These are phyloP conservation scores for Monosporozyma aquatica DNA, from an alignment of 805 yeast genomes.

Conservation along the genomic window DNA sequence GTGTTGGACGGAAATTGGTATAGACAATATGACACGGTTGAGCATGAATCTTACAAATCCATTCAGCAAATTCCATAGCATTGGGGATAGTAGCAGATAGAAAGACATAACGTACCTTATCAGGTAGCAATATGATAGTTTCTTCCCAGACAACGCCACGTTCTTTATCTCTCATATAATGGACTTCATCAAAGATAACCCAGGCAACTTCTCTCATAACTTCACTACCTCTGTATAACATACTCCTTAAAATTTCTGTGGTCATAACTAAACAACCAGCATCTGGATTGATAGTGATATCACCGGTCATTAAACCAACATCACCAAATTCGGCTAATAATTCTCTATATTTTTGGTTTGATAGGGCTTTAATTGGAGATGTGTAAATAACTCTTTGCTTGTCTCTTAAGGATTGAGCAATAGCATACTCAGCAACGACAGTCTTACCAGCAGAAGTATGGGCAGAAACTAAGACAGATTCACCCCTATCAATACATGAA, in stretches of 20 bases:
- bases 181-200: constrained; percentile 97
- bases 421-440: constrained; percentile 94
- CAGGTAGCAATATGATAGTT: constrained; percentile 89
- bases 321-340: constrained; percentile 88
- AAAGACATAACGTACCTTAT: constrained; percentile 89
- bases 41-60: constrained; percentile 90
- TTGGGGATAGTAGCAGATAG: constrained; percentile 95
- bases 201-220: constrained; percentile 98
- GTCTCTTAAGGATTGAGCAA: constrained; percentile 85
- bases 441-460: constrained; percentile 97
- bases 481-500: constrained; percentile 90
- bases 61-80: constrained; percentile 96
- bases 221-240: constrained; percentile 96
- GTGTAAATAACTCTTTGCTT: constrained; percentile 93
- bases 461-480: constrained; percentile 93
- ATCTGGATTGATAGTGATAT: constrained; percentile 95
- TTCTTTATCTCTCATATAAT: constrained; percentile 94
- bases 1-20: constrained; percentile 98
- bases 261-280: constrained; percentile 99
- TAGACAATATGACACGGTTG: constrained; percentile 99
- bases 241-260: constrained; percentile 91
- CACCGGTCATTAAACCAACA: constrained; percentile 98
- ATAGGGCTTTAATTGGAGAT: constrained; percentile 89
- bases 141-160: constrained; percentile 99
- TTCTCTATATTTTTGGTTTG: constrained; percentile 91